Base-by-base conservation (phyloP, 148 eudicot species). In the Camellia lanceoleosa region DNA sequence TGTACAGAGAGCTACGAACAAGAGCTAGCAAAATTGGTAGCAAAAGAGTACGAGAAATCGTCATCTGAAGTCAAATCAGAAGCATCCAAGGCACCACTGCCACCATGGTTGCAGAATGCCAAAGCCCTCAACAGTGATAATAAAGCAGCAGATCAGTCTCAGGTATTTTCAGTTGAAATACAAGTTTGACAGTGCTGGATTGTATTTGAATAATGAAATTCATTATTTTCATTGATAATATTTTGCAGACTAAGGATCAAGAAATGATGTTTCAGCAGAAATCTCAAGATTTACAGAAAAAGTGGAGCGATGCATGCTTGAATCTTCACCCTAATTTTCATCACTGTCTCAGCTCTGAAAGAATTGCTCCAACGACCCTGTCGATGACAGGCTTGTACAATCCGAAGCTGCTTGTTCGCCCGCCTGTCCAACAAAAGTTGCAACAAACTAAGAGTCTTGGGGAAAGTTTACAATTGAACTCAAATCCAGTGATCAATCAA, bases 81-180 rank as follows among this genome's bases (percentile, higher is more conserved):
- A 59, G 67, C 84, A 5, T 63, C 77, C 78, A 72, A 62, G 69
- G 88, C 83, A 77, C 81, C 82, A 30, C 80, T 95, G 80, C 99
- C 99, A 2, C 89, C 72, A 46, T 95, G 99, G 99, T 73, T 95
- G 89, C 93, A 89, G 60, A 89, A 80, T 83, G 98, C 93, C 41
- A 89, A 86, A 76, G 15, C 65, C 20, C 82, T 72, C 46, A 79
- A 68, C 23, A 72, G 72, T 65, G 88, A 79, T 43, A 74, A 72
- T 41, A 85, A 86, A 58, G 51, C 86, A 13, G 46, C 71, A 7
- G 87, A 87, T 75, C 78, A 70, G 11, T 82, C 85, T 41, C 89
- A 90, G 87, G 98, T 93, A 62, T 63, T 86, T 65, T 19, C 41
- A 10, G 19, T 59, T 59, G 49, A 68, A 42, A 44, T 65, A 43